Evolutionary conservation across 352 stramenopile species (phyloP).

Genomic region (Phytophthora vignae): DNA sequence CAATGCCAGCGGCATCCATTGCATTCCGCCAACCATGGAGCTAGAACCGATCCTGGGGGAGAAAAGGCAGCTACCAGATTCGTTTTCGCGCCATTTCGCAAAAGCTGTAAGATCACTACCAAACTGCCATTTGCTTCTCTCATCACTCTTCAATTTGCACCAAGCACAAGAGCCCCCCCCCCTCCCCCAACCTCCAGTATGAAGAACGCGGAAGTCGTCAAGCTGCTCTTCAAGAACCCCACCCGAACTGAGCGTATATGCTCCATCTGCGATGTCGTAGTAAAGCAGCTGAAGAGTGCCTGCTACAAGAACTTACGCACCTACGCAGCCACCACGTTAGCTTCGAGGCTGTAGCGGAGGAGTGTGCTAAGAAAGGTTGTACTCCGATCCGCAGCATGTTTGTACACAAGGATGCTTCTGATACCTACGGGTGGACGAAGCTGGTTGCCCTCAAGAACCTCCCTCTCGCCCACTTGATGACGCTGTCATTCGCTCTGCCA

Average conservation of each 20-base stretch:
- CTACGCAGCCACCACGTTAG: not conserved
- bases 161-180: not conserved
- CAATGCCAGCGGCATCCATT: not conserved
- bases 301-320: not conserved
- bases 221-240: not conserved
- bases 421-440: not conserved
- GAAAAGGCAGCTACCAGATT: not conserved
- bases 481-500: not conserved
- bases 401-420: not conserved
- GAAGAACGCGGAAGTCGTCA: not conserved
- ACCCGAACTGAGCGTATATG: not conserved
- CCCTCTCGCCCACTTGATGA: not conserved
- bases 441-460: not conserved
- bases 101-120: not conserved
- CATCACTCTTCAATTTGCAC: not conserved
- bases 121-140: not conserved
- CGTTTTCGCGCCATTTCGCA: not conserved
- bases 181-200: not conserved
- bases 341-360: not conserved
- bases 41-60: not conserved
- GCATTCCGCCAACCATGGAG: not conserved
- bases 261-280: not conserved
- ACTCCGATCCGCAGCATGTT: not conserved
- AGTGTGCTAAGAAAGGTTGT: not conserved
- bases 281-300: not conserved